Evolutionary conservation across 768 basidiomycete species (phyloP), one percentile per base, ranked within the genome.

Genomic region (Rhodosporidiobolus sp.): DNA sequence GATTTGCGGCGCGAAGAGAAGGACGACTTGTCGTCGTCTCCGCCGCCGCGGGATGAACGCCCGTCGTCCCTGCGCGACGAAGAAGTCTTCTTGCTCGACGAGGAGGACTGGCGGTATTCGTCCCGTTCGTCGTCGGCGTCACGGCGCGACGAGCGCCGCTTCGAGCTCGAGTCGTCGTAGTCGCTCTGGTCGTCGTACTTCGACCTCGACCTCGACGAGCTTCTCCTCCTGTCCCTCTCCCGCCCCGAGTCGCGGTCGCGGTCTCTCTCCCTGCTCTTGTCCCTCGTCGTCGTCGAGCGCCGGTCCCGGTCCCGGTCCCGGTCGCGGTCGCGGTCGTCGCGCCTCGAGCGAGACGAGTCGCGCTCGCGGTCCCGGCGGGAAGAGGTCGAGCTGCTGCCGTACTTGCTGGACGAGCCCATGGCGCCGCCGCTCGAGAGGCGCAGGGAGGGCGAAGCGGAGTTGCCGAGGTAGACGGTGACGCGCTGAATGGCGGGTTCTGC

Each of bases 321-420:
- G 16, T 26, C 56, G 49, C 48, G 14, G 34, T 58, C 64, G 55
- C 48, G 34, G 55, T 56, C 56, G 14, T 60, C 65, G 19, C 65
- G 45, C n/a, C 16, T 34, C 38, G 64, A 53, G 9, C 64, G 53
- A 30, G 26, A 26, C 32, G 61, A 35, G 32, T 45, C 43, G 16
- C 55, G 34, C 26, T 57, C 56, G 14, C 57, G 38, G 57, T 56
- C 55, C 34, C 56, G 56, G 34, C 19, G 16, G 20, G 34, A 35
- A 30, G 30, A 38, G n/a, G n/a, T n/a, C n/a, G n/a, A n/a, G 16
- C 38, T 43, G 38, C 38, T 14, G 4, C 28, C 11, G 20, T 61
- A 34, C 46, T 61, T 61, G 22, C 46, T 32, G 10, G 60, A 61
- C 2, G 60, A 61, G 30, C 48, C 48, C 60, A 61, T 61, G 46